phyloP scores from a whole-genome alignment of 768 basidiomycete genomes.

The Epithele typhae region DNA sequence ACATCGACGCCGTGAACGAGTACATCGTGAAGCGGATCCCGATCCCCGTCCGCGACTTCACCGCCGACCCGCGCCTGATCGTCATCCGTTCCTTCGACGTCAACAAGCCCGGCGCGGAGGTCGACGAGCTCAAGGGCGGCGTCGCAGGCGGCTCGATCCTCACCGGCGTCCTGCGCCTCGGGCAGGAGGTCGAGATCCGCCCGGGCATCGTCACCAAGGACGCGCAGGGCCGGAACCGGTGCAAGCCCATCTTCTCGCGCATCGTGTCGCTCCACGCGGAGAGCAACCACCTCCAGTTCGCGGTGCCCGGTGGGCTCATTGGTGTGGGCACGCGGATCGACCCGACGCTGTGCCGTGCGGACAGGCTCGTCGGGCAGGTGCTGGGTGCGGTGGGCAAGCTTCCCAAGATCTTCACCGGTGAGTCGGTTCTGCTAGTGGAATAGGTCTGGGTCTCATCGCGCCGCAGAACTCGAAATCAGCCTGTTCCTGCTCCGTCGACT shows the following conservation, averaged over 20 bases:
- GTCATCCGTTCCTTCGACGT: constrained; percentile 99
- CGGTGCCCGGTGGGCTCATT: constrained; percentile 96
- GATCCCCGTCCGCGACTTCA: constrained; percentile 90
- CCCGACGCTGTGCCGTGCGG: constrained; percentile 94
- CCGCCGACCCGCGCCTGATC: constrained; percentile 87
- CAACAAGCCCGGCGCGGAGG: constrained; percentile 97
- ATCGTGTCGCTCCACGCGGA: constrained; percentile 95
- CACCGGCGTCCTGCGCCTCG: constrained; percentile 84
- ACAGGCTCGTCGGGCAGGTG: constrained; percentile 95
- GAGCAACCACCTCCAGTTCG: constrained; percentile 89
- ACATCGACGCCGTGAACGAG: constrained; percentile 98
- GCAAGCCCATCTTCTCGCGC: constrained; percentile 88
- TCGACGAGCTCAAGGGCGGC: constrained; percentile 96
- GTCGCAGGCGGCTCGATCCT: constrained; percentile 97
- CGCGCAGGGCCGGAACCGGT: constrained; percentile 80
- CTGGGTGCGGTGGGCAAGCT: constrained; percentile 92
- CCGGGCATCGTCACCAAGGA: constrained; percentile 98
- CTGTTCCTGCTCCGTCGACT: constrained; percentile 93
- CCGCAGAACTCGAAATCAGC: constrained; percentile 81
- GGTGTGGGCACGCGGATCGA: constrained; percentile 98
- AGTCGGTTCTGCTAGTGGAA: constrained; percentile 3
- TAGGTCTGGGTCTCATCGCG: neutral
- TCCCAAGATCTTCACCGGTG: constrained; percentile 89
- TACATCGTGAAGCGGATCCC: constrained; percentile 98
- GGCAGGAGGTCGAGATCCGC: constrained; percentile 93